Conservation (phyloP, 352 stramenopile species). For the Pythium biforme region DNA sequence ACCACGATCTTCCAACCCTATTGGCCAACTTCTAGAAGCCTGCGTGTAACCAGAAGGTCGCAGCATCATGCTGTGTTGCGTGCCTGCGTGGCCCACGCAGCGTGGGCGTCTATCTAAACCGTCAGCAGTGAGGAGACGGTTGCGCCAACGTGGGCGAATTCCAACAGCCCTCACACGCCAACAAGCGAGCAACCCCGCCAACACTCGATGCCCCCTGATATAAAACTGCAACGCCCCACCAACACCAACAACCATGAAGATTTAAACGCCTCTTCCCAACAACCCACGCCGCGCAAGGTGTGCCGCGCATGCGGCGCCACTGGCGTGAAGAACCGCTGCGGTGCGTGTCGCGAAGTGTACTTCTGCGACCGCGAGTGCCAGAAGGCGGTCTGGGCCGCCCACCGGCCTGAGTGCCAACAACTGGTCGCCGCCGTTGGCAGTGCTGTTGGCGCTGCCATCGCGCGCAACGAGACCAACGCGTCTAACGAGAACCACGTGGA, state of each 20-base stretch:
- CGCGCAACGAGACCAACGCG: neutral
- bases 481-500: neutral
- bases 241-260: slow-evolving; percentile 12
- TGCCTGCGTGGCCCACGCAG: no score
- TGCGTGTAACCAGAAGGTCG: slow-evolving; percentile 10
- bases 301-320: slow-evolving; percentile 47
- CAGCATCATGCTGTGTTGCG: neutral
- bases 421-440: slow-evolving; percentile 3
- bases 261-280: slow-evolving; percentile 12
- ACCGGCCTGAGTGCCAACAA: slow-evolving; percentile 38
- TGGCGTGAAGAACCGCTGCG: slow-evolving; percentile 69
- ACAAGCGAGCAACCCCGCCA: slow-evolving; percentile 4
- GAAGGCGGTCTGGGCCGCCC: slow-evolving; percentile 50
- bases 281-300: slow-evolving; percentile 10
- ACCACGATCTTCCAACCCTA: neutral
- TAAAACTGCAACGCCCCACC: slow-evolving; percentile 13
- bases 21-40: slow-evolving; percentile 24
- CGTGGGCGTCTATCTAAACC: slow-evolving; percentile 6
- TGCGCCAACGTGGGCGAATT: no score
- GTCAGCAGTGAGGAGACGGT: slow-evolving; percentile 9
- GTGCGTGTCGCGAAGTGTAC: slow-evolving; percentile 63
- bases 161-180: slow-evolving; percentile 1
- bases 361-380: slow-evolving; percentile 83
- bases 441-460: neutral
- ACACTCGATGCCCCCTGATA: slow-evolving; percentile 21